These are phyloP conservation scores for Paecilomyces sp. DNA, from an alignment of 2,329 filamentous ascomycete genomes.

Conservation along the genomic window DNA sequence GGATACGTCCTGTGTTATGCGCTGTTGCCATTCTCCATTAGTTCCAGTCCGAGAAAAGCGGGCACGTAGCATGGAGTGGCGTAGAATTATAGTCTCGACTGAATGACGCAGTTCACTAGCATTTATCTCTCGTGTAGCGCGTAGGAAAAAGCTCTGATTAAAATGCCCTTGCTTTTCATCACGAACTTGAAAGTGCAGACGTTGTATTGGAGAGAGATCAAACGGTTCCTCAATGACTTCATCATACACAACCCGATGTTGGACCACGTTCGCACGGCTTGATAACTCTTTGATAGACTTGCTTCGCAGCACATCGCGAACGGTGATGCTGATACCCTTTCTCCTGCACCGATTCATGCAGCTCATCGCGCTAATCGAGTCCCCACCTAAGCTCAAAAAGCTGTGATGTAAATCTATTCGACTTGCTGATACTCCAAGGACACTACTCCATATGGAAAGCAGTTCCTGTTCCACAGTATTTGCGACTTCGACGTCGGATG, in stretches of 20 bases:
- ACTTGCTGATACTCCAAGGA: constrained; percentile 29
- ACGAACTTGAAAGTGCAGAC: constrained; percentile 28
- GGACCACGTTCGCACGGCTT: constrained; percentile 20
- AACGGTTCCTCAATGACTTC: constrained; percentile 24
- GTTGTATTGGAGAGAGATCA: constrained; percentile 29
- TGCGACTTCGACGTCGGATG: constrained; percentile 8
- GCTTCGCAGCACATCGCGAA: constrained; percentile 43
- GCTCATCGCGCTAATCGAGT: constrained; percentile 46
- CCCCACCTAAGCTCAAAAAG: constrained; percentile 41
- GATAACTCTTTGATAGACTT: constrained; percentile 38
- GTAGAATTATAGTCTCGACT: constrained; percentile 22
- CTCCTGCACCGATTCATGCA: constrained; percentile 42
- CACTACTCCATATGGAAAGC: constrained; percentile 28
- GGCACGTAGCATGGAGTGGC: constrained; percentile 32
- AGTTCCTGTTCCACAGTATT: constrained; percentile 23
- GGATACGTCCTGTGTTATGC: constrained; percentile 20
- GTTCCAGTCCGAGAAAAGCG: constrained; percentile 18
- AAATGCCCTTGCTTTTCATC: constrained; percentile 28
- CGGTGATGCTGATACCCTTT: constrained; percentile 37
- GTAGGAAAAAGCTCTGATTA: constrained; percentile 31
- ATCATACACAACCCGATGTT: constrained; percentile 25
- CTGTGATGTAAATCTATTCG: constrained; percentile 27
- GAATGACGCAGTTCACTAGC: constrained; percentile 16
- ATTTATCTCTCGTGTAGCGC: constrained; percentile 18
- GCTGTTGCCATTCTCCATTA: constrained; percentile 16